phyloP scores from a whole-genome alignment of 1,284 basidiomycete genomes.

The Pseudozyma sp. region DNA sequence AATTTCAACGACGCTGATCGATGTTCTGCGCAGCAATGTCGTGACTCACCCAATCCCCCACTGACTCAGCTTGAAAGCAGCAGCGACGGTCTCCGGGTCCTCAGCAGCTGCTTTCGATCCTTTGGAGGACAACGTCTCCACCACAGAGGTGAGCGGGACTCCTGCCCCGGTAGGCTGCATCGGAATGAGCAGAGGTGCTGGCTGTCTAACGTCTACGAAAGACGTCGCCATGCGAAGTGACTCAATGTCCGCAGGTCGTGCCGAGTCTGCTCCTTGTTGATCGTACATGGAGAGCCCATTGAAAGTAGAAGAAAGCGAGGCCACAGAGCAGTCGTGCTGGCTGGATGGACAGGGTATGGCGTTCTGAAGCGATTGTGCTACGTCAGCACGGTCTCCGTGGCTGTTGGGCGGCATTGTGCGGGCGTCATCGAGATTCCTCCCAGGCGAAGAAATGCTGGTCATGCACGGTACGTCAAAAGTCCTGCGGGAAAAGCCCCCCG shows the following conservation, averaged over 20 bases:
- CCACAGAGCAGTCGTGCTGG: constrained; percentile 2
- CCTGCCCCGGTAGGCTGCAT: constrained; percentile 48
- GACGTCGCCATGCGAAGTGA: constrained; percentile 13
- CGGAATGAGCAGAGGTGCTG: constrained; percentile 36
- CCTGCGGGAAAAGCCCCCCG: constrained; percentile 6
- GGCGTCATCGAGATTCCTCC: constrained; percentile 10
- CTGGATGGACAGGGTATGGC: not conserved
- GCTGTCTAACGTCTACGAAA: constrained; percentile 10
- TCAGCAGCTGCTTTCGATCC: constrained; percentile 50
- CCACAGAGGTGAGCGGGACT: constrained; percentile 41
- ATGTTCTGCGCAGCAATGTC: not conserved
- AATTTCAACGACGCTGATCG: not conserved
- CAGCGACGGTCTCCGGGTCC: constrained; percentile 43
- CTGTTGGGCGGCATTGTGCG: not conserved
- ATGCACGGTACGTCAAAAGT: constrained; percentile 16
- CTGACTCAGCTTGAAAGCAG: constrained; percentile 42
- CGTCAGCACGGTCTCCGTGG: not conserved
- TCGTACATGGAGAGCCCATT: constrained; percentile 10
- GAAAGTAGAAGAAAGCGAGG: constrained; percentile 18
- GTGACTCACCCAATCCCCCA: constrained; percentile 46
- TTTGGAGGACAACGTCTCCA: constrained; percentile 38
- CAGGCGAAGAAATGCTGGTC: constrained; percentile 12
- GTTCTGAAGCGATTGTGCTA: not conserved
- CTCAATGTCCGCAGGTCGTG: constrained; percentile 3
- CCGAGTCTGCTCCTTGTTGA: constrained; percentile 5